phyloP scores from a whole-genome alignment of 352 stramenopile species.

The Pythium dissimile region DNA sequence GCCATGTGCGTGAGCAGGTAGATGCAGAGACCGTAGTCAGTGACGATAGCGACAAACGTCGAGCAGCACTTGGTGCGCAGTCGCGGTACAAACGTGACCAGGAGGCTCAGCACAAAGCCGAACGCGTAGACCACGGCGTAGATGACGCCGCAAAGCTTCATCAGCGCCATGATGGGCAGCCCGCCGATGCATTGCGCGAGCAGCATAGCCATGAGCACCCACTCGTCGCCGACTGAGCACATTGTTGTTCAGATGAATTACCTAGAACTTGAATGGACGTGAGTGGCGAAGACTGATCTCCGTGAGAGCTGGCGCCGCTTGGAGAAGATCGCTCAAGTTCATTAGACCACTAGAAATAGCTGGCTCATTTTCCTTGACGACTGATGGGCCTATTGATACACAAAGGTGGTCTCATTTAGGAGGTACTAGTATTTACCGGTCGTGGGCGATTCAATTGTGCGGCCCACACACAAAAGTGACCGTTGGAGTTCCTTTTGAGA shows the following conservation, averaged over 20 bases:
- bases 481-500: not conserved
- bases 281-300: too few relatives aligned
- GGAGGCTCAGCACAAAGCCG: slow-evolving; percentile 35
- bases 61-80: slow-evolving; percentile 34
- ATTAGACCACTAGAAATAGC: too few relatives aligned
- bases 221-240: slow-evolving; percentile 47
- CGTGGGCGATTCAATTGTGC: too few relatives aligned
- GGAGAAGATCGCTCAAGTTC: too few relatives aligned
- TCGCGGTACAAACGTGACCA: slow-evolving; percentile 36
- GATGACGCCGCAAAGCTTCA: slow-evolving; percentile 37
- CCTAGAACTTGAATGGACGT: too few relatives aligned
- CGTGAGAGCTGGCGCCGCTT: too few relatives aligned
- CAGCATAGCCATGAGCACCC: slow-evolving; percentile 40
- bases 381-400: too few relatives aligned
- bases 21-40: slow-evolving; percentile 40
- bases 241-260: slow-evolving; percentile 13
- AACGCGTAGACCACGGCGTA: slow-evolving; percentile 35
- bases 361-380: too few relatives aligned
- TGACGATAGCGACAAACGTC: slow-evolving; percentile 28
- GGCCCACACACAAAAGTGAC: too few relatives aligned
- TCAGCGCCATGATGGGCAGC: slow-evolving; percentile 44
- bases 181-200: slow-evolving; percentile 34
- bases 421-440: too few relatives aligned
- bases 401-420: too few relatives aligned
- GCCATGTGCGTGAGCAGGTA: slow-evolving; percentile 38